Percentiles rank a stretch among this genome's conserved stretches.
Conservation (phyloP, 139 green algal species). For the Tetratostichococcus sp. region DNA sequence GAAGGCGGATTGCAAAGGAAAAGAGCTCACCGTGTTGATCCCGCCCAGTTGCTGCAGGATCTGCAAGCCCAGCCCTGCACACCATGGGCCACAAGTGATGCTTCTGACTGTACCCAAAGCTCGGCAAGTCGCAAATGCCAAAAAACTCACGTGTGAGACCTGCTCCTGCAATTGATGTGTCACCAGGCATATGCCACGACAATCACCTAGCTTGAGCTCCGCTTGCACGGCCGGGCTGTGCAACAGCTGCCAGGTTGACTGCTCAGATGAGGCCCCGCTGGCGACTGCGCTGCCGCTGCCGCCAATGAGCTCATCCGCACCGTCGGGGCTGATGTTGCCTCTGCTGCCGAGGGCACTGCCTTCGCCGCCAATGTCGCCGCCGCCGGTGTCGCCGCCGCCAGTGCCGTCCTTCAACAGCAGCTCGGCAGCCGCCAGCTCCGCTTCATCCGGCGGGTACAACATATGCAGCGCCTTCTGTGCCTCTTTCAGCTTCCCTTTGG, state of each 20-base stretch:
- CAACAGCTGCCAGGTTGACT: constrained; percentile 5
- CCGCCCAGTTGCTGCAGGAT: constrained; percentile 67
- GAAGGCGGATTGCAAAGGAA: too few species aligned
- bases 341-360: background rate
- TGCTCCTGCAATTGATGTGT: too few species aligned
- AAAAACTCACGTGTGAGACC: too few species aligned
- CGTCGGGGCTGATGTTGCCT: too few species aligned
- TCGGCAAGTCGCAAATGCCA: too few species aligned
- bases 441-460: background rate
- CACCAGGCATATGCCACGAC: background rate
- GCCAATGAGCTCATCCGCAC: background rate
- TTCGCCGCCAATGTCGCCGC: background rate
- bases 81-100: background rate
- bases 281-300: background rate
- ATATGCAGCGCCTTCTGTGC: constrained; percentile 4
- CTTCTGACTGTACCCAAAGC: too few species aligned
- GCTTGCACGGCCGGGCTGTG: background rate
- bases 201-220: constrained; percentile 2
- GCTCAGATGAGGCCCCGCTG: too few species aligned
- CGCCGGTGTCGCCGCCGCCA: too few species aligned
- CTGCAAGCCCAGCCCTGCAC: constrained; percentile 50
- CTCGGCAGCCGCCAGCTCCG: background rate
- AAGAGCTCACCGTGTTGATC: constrained; percentile 78
- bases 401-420: background rate
- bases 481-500: background rate